Evolutionary conservation across 352 stramenopile genomes (phyloP), one percentile per base, ranked within the genome.

Genomic region (Halophytophthora batemanensis): DNA sequence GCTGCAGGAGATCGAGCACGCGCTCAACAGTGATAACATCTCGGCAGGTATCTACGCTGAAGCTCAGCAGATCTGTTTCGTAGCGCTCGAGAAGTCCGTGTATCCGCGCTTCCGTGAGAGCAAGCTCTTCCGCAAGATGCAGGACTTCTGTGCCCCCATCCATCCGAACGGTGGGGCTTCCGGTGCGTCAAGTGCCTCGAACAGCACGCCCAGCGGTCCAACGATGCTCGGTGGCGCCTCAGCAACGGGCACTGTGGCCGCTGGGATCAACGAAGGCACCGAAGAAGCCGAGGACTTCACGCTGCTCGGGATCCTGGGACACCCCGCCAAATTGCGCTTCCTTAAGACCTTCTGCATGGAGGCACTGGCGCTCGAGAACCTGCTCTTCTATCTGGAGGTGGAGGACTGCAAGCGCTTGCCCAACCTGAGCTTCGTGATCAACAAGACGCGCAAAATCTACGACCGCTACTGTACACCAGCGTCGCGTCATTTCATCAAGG

Each of bases 311-410:
- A 77, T 90, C 21, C 50, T 93, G n/a, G 60, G 59, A 2, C 77
- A 93, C 44, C 76, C 81, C n/a, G 71, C 77, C 23, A 93, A 90
- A 52, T 48, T 90, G 15, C 77, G 78, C 0, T 93, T 90, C 40
- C 76, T 93, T 56, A 93, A 93, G 53, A 87, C 75, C n/a, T 93
- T 87, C 50, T 93, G 82, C 50, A 88, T 93, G 66, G 79, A 93
- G 43, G 82, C 81, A 17, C 49, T 93, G 3, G 72, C 77, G n/a
- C 51, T 90, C 19, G 82, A 93, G 54, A 93, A 93, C 37, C 44
- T 93, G 41, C 75, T 93, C 35, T 93, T 93, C 53, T 90, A 90
- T 55, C 52, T 93, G 8, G 82, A 93, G 34, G 82, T 93, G 10
- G 82, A 93, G 43, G 82, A 93, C 56, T 90, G 79, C 64, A 93